phyloP scores from a whole-genome alignment of 805 yeast genomes.

The Saccharomycopsis javanensis region DNA sequence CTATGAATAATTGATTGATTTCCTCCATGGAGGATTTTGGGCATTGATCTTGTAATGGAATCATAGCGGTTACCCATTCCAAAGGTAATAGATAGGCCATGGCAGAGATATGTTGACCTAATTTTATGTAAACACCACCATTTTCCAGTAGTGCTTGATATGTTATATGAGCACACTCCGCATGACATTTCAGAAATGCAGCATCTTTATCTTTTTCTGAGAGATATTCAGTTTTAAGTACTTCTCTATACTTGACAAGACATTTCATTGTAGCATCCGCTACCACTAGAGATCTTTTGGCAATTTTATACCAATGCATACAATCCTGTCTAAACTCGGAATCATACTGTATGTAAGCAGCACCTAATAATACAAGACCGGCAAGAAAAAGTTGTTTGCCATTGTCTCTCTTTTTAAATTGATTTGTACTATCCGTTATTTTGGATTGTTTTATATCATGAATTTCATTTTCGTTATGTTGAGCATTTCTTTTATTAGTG shows the following conservation, averaged over 20 bases:
- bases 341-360: conserved; percentile 24
- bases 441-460: no score
- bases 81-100: conserved; percentile 81
- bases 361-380: conserved; percentile 23
- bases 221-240: conserved; percentile 37
- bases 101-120: conserved; percentile 92
- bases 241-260: conserved; percentile 55
- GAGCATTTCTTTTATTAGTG: no score
- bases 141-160: conserved; percentile 69
- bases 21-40: conserved; percentile 70
- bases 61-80: conserved; percentile 95
- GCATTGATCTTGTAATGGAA: conserved; percentile 84
- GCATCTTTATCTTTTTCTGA: conserved; percentile 34
- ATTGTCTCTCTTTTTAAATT: not conserved
- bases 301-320: conserved; percentile 29
- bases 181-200: conserved; percentile 61
- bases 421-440: not conserved
- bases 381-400: not conserved
- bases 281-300: conserved; percentile 52
- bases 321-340: conserved; percentile 29
- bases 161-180: conserved; percentile 68
- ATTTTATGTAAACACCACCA: conserved; percentile 88
- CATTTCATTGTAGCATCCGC: conserved; percentile 64
- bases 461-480: no score
- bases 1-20: conserved; percentile 52